A percentile compares a stretch with the other conserved stretches of the same genome.
These are phyloP conservation scores for Carex parvula DNA, from an alignment of 176 grass and related monocot species.

Conservation along the genomic window DNA sequence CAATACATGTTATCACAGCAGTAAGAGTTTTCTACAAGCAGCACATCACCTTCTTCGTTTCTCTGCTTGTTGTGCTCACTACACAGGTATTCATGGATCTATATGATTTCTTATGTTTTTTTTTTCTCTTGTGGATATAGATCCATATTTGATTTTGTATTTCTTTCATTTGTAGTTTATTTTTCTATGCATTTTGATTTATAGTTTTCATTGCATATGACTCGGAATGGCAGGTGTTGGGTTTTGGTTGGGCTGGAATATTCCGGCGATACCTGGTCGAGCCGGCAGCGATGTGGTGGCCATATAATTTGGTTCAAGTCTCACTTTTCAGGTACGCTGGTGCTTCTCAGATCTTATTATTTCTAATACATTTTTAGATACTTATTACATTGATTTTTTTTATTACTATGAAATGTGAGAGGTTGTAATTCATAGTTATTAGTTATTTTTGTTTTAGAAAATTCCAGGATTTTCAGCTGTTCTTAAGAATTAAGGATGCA, in stretches of 20 bases:
- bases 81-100: conserved; percentile 41
- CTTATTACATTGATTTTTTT: neutral
- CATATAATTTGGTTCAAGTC: conserved; percentile 90
- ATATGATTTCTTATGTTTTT: neutral
- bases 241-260: conserved; percentile 91
- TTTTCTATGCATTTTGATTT: neutral
- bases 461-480: neutral
- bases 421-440: neutral
- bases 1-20: conserved; percentile 83
- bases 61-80: conserved; percentile 83
- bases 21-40: conserved; percentile 81
- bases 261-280: conserved; percentile 94
- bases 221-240: conserved; percentile 45
- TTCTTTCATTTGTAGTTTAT: neutral
- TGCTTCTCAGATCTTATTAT: neutral
- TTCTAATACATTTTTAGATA: neutral
- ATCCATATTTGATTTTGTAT: neutral
- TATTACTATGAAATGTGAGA: neutral
- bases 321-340: conserved; percentile 76
- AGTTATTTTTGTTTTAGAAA: neutral
- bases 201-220: neutral
- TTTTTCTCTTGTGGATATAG: neutral
- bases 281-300: conserved; percentile 98
- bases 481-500: neutral
- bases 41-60: conserved; percentile 79